Conservation (phyloP, 2,329 filamentous ascomycete genomes). For the Alternaria consortialis region DNA sequence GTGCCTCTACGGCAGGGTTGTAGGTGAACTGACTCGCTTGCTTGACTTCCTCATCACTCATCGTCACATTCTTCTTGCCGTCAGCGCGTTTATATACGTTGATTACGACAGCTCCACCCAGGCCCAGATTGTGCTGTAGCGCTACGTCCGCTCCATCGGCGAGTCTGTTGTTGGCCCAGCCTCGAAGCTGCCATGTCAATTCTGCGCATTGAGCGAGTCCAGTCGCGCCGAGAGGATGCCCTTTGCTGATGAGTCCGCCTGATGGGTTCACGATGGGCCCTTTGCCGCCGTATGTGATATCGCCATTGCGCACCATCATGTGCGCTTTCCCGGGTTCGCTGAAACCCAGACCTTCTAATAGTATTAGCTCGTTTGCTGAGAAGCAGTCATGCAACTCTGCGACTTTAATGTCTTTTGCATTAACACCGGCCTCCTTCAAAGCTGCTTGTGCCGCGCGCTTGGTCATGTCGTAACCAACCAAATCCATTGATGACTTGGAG, state of each 20-base stretch:
- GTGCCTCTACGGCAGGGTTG: constrained; percentile 89
- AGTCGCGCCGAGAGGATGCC: constrained; percentile 90
- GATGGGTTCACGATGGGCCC: constrained; percentile 85
- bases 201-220: constrained; percentile 94
- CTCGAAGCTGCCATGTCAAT: constrained; percentile 91
- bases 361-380: constrained; percentile 90
- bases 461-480: constrained; percentile 90
- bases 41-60: constrained; percentile 72
- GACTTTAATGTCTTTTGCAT: constrained; percentile 75
- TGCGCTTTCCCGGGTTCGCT: constrained; percentile 82
- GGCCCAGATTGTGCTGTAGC: constrained; percentile 89
- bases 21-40: constrained; percentile 77
- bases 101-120: constrained; percentile 89
- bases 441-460: constrained; percentile 73
- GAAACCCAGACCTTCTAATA: constrained; percentile 84
- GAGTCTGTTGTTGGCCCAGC: constrained; percentile 91
- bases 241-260: constrained; percentile 92
- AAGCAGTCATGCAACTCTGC: constrained; percentile 97
- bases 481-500: constrained; percentile 80
- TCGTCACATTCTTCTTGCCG: constrained; percentile 67
- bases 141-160: constrained; percentile 73
- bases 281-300: constrained; percentile 87
- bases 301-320: constrained; percentile 83
- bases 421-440: constrained; percentile 73
- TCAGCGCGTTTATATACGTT: constrained; percentile 89